Evolutionary conservation across 768 basidiomycete species (phyloP), one percentile per base, ranked within the genome.

Genomic region (Calocera cornea): DNA sequence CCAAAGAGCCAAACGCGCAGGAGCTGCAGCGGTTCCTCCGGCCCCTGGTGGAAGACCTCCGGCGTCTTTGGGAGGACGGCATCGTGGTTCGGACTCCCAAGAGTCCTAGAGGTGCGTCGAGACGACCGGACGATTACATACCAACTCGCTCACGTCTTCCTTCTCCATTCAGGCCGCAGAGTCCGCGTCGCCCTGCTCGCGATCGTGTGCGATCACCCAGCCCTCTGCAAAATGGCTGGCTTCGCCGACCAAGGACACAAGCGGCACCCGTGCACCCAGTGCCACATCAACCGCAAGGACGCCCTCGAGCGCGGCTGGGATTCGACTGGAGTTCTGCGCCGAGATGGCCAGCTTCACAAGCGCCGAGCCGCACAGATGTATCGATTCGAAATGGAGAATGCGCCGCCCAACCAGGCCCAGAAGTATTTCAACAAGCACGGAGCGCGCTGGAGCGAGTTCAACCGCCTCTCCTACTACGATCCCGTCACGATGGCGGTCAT

Each of bases 1-100:
- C 80, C 0, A 69, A 73, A 0, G 75, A 78, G 49, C 80, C 81
- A 0, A 71, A 70, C 0, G 65, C 75, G 0, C 49, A 74, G 0
- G 69, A 77, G 36, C 71, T 80, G 8, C 80, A 82, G 41, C 78
- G 80, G 50, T 71, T 79, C 29, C 70, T 83, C 1, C n/a, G 34
- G 0, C 78, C 76, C 0, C 73, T 82, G 16, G 73, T 82, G 2
- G 73, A 78, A 40, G 75, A 79, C n/a, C 71, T 82, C 0, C 54
- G 77, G 1, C 33, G 64, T 0, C 71, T 78, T 12, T 83, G 78
- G 77, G 1, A 71, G 14, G 33, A 67, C n/a, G 78, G 80, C 7
- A 65, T 79, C 2, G 72, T 68, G 50, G 71, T 75, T 0, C 27
- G 66, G 10, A 80, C 78, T 0, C 10, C 54, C 0, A 17, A 27